A percentile compares a stretch with the other conserved stretches of the same genome.
Conservation (phyloP, 225 moss, liverwort and hornwort genomes). For the Physcomitrium patens region DNA sequence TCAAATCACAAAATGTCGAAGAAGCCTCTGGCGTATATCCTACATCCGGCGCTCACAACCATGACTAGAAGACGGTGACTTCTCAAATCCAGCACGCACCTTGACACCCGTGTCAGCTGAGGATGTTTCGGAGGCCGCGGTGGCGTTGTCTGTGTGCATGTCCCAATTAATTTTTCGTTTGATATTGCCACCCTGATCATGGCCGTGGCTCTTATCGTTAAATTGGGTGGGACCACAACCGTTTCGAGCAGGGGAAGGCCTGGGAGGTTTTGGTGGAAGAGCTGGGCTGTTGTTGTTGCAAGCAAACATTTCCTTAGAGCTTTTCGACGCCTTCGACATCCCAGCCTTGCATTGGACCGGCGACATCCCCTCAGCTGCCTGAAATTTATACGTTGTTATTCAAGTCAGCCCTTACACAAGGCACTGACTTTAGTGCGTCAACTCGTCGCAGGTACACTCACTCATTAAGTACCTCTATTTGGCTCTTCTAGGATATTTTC, state of each 20-base stretch:
- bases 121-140: slow-evolving; percentile 31
- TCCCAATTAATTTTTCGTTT: slow-evolving; percentile 96
- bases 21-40: no score
- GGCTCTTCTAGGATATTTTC: no score
- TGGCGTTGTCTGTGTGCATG: slow-evolving; percentile 34
- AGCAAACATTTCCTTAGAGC: not conserved
- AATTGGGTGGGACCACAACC: slow-evolving; percentile 27
- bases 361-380: slow-evolving; percentile 58
- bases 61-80: not conserved
- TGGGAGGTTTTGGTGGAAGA: slow-evolving; percentile 75
- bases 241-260: slow-evolving; percentile 71
- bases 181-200: slow-evolving; percentile 50
- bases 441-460: not conserved
- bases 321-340: slow-evolving; percentile 63
- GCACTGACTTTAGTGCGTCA: not conserved
- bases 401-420: not conserved
- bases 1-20: no score
- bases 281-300: slow-evolving; percentile 60
- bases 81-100: slow-evolving; percentile 38
- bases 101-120: slow-evolving; percentile 81
- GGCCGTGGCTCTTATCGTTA: slow-evolving; percentile 38
- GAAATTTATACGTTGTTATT: not conserved
- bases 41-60: no score
- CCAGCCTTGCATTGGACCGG: slow-evolving; percentile 63
- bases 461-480: not conserved